Percentiles rank a stretch among this genome's conserved stretches.
These are phyloP conservation scores for Suhomyces prunicola DNA, from an alignment of 805 yeast genomes.

Conservation along the genomic window DNA sequence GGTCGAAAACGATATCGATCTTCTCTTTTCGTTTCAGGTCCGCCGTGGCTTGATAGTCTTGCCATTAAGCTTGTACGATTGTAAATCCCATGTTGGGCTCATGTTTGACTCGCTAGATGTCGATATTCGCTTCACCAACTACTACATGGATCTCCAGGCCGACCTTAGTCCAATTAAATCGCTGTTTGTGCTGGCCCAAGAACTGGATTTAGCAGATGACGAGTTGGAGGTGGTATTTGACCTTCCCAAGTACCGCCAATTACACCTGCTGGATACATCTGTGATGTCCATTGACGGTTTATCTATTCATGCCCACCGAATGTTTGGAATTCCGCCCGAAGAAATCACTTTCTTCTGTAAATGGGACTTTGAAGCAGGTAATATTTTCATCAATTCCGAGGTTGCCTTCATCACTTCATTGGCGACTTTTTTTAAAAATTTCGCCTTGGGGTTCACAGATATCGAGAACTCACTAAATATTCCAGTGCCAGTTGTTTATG, in stretches of 20 bases:
- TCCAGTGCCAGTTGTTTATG: constrained; percentile 55
- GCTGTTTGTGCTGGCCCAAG: constrained; percentile 24
- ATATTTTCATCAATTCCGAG: constrained; percentile 49
- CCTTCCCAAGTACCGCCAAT: constrained; percentile 20
- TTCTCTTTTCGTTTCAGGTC: constrained; percentile 67
- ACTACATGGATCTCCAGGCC: constrained; percentile 89
- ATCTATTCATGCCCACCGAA: constrained; percentile 78
- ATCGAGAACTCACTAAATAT: constrained; percentile 69
- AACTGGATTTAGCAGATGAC: constrained; percentile 7
- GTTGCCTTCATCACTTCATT: constrained; percentile 46
- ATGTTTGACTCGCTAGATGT: constrained; percentile 64
- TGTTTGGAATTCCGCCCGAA: constrained; percentile 88
- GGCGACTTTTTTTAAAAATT: constrained; percentile 38
- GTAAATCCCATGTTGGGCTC: constrained; percentile 57
- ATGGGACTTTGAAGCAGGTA: constrained; percentile 81
- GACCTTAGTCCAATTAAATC: constrained; percentile 58
- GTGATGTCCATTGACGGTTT: constrained; percentile 53
- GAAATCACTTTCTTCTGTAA: constrained; percentile 87
- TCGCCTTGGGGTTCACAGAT: constrained; percentile 67
- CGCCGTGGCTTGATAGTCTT: constrained; percentile 66
- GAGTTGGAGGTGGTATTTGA: constrained; percentile 17
- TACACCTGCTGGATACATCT: constrained; percentile 4
- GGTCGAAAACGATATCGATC: constrained; percentile 71
- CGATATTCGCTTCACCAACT: constrained; percentile 84
- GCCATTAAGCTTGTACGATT: constrained; percentile 70